Evolutionary conservation across 148 eudicot species (phyloP).

Genomic region (Pouteria glomerata): DNA sequence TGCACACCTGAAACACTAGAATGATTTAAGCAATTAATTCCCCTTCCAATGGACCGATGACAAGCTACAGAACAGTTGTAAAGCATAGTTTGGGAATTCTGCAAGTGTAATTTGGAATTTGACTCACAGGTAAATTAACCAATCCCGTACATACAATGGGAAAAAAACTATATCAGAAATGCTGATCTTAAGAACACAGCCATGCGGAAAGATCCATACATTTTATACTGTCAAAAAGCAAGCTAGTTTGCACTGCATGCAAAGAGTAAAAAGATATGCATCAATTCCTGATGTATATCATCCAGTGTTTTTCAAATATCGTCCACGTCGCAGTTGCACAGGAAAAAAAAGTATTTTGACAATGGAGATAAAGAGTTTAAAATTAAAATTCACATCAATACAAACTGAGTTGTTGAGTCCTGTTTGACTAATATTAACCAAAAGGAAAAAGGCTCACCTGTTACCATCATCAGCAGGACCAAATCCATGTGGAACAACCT

Average conservation of each 20-base stretch:
- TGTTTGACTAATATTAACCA: not conserved
- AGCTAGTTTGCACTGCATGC: not conserved
- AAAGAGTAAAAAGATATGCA: not conserved
- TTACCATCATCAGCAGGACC: constrained; percentile 58
- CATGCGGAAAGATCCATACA: not conserved
- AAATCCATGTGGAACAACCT: constrained; percentile 66
- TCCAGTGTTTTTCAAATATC: not conserved
- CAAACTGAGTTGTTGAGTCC: not conserved
- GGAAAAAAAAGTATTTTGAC: not conserved
- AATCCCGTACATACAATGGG: not conserved
- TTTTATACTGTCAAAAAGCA: not conserved
- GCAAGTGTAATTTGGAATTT: not conserved
- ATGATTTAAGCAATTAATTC: constrained; percentile 32
- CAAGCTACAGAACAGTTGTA: not conserved
- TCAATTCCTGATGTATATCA: not conserved
- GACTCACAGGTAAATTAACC: not conserved
- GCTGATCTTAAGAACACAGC: not conserved
- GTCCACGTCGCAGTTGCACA: not conserved
- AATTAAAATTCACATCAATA: not conserved
- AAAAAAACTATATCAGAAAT: not conserved
- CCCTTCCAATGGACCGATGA: constrained; percentile 6
- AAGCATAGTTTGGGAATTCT: not conserved
- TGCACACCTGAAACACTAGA: constrained; percentile 86
- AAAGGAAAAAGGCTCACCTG: constrained; percentile 51
- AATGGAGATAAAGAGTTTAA: not conserved